phyloP scores from a whole-genome alignment of 768 basidiomycete species.

The Wakefieldia striispora region DNA sequence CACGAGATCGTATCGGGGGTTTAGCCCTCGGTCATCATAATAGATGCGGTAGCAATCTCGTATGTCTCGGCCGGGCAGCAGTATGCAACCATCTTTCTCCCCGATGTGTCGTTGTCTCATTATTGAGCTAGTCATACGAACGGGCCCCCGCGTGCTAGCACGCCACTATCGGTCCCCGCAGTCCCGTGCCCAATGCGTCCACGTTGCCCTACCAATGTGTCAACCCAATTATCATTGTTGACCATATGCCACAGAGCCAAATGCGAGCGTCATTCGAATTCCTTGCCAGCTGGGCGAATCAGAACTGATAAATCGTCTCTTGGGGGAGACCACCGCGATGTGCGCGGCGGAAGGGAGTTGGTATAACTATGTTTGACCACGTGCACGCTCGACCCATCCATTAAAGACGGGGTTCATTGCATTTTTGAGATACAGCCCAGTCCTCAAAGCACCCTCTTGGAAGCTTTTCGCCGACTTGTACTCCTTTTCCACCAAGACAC shows the following conservation, averaged over 20 bases:
- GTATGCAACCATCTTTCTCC: not conserved
- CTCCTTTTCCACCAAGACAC: not conserved
- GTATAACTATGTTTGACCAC: conserved; percentile 10
- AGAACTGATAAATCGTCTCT: conserved; percentile 1
- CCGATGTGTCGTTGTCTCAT: not conserved
- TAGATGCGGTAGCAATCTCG: not conserved
- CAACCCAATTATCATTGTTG: not conserved
- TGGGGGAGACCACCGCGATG: not conserved
- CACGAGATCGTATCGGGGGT: not conserved
- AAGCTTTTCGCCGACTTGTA: not conserved
- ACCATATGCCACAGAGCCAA: not conserved
- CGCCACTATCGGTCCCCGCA: not conserved
- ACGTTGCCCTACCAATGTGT: not conserved
- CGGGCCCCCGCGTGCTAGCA: not conserved
- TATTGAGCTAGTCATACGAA: not conserved
- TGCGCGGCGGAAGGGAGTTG: conserved; percentile 8
- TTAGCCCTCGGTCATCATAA: not conserved
- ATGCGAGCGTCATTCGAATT: not conserved
- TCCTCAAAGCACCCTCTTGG: not conserved
- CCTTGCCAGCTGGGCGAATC: conserved; percentile 16
- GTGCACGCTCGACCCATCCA: conserved; percentile 9
- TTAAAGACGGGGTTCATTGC: conserved; percentile 8
- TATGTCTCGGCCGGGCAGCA: not conserved
- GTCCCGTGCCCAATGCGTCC: not conserved
- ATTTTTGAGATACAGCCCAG: not conserved